Percentiles rank a stretch among this genome's conserved stretches.
Evolutionary conservation across 768 basidiomycete species (phyloP).

Genomic region (Podaxis carcinomalis): DNA sequence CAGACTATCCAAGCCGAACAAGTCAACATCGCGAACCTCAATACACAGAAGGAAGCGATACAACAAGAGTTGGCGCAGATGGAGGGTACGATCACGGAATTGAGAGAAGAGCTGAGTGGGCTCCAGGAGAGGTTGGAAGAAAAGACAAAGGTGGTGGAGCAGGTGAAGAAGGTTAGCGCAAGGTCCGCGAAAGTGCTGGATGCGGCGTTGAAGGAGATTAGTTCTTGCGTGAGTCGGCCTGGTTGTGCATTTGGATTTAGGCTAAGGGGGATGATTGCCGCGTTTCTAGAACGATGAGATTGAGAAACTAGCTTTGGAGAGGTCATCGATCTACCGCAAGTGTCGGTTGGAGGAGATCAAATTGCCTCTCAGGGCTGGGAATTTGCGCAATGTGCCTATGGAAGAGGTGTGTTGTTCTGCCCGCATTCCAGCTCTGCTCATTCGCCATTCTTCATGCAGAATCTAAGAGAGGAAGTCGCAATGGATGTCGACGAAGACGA

Average conservation of each 20-base stretch:
- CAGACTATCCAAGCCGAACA: conserved; percentile 49
- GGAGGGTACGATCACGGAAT: conserved; percentile 47
- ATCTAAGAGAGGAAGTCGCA: conserved; percentile 76
- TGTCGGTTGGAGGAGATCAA: conserved; percentile 92
- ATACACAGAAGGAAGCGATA: conserved; percentile 49
- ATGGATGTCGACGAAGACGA: conserved; percentile 95
- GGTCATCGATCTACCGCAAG: conserved; percentile 83
- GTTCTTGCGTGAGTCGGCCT: conserved; percentile 52
- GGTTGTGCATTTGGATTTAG: not conserved
- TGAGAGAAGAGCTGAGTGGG: conserved; percentile 58
- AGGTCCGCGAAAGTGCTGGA: conserved; percentile 79
- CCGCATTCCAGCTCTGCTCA: not conserved
- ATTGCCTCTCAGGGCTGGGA: conserved; percentile 72
- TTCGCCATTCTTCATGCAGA: conserved; percentile 36
- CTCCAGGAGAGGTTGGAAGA: conserved; percentile 67
- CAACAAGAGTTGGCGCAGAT: conserved; percentile 57
- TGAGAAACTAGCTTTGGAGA: conserved; percentile 79
- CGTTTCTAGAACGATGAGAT: conserved; percentile 64
- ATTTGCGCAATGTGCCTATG: conserved; percentile 85
- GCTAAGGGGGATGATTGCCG: not conserved
- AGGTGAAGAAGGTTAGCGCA: conserved; percentile 62
- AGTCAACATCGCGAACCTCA: conserved; percentile 46
- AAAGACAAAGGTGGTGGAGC: conserved; percentile 69
- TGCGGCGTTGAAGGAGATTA: conserved; percentile 87
- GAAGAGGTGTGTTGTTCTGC: conserved; percentile 65